Percentiles rank a stretch among this genome's conserved stretches.
These are phyloP conservation scores for Chenopodium berlandieri DNA, from an alignment of 148 eudicot genomes.

Conservation along the genomic window DNA sequence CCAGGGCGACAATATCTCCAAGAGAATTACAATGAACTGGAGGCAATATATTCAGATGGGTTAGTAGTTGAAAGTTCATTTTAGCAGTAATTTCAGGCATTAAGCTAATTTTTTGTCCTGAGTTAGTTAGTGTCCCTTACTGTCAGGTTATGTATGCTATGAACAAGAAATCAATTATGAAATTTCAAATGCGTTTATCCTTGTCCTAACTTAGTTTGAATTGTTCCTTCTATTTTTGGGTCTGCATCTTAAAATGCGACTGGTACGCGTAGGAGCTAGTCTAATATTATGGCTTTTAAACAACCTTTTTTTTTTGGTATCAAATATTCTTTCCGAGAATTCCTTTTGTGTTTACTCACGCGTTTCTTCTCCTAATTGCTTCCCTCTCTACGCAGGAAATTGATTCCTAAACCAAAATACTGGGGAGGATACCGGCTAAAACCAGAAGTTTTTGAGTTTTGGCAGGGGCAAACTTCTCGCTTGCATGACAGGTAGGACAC, in stretches of 20 bases:
- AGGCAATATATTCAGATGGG: conserved; percentile 76
- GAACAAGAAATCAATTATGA: neutral
- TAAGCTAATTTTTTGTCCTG: no score
- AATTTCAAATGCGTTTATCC: neutral
- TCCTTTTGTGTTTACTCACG: neutral
- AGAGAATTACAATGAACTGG: conserved; percentile 66
- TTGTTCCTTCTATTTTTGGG: neutral
- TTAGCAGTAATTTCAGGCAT: neutral
- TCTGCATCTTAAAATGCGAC: neutral
- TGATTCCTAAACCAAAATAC: conserved; percentile 82
- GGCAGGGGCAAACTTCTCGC: conserved; percentile 99
- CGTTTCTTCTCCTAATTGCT: neutral
- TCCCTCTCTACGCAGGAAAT: conserved; percentile 51
- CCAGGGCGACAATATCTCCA: conserved; percentile 73
- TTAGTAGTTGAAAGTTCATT: conserved; percentile 30
- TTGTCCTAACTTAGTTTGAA: neutral
- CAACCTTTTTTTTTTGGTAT: neutral
- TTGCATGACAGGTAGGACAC: conserved; percentile 82
- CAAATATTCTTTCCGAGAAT: neutral
- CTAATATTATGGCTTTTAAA: neutral
- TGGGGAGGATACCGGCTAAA: conserved; percentile 96
- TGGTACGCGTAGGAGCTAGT: neutral
- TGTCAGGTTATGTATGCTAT: neutral
- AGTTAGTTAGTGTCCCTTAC: neutral
- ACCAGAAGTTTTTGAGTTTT: conserved; percentile 82